Conservation (phyloP, 2,329 filamentous ascomycete species). For the Curvularia sp. region DNA sequence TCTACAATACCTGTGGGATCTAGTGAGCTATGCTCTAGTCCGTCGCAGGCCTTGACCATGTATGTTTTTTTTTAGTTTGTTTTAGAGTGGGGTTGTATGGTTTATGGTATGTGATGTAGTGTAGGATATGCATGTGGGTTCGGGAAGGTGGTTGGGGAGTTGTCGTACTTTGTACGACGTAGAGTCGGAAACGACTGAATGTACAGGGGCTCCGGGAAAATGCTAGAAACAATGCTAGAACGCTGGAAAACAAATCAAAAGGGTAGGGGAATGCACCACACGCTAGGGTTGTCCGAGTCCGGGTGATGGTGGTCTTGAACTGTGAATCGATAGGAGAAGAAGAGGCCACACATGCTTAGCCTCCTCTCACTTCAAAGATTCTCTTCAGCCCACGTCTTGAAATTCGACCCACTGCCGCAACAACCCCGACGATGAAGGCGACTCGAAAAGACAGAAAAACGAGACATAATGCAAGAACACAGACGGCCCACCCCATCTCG, state of each 20-base stretch:
- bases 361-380: slow-evolving; percentile 14
- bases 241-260: slow-evolving; percentile 9
- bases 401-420: slow-evolving; percentile 16
- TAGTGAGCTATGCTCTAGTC: neutral
- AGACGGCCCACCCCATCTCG: slow-evolving; percentile 51
- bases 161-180: slow-evolving; percentile 9
- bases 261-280: neutral
- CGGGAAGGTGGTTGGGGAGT: neutral
- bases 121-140: slow-evolving; percentile 5
- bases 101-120: slow-evolving; percentile 1
- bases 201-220: slow-evolving; percentile 12
- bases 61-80: neutral
- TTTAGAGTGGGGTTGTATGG: slow-evolving; percentile 19
- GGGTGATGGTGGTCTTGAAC: neutral
- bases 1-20: neutral
- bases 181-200: slow-evolving; percentile 14
- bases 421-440: slow-evolving; percentile 29
- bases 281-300: neutral
- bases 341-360: neutral
- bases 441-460: slow-evolving; percentile 37
- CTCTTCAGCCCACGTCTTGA: slow-evolving; percentile 12
- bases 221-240: slow-evolving; percentile 17
- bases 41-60: neutral
- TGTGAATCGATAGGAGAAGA: neutral
- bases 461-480: slow-evolving; percentile 48